These are phyloP conservation scores for Plasmodium ovale DNA, from an alignment of 169 alveolate genomes.

Conservation along the genomic window DNA sequence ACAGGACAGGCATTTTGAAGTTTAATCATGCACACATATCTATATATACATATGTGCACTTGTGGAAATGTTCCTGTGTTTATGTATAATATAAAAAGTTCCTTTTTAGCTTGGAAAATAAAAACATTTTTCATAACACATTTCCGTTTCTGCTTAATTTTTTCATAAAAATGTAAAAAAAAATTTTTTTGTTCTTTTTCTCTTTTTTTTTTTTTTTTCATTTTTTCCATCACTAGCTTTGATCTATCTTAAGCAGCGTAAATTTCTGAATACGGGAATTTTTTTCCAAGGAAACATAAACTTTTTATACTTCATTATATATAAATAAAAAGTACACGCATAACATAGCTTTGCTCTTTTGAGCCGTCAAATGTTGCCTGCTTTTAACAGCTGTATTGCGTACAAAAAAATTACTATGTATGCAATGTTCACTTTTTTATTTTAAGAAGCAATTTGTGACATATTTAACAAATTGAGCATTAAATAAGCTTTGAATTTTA, in stretches of 20 bases:
- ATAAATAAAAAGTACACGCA: too few species aligned
- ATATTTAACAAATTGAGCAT: background rate
- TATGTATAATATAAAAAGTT: too few species aligned
- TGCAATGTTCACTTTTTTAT: background rate
- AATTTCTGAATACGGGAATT: too few species aligned
- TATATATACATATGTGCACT: too few species aligned
- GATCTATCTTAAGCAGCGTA: conserved; percentile 2
- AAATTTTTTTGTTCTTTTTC: conserved; percentile 17
- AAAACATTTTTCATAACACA: background rate
- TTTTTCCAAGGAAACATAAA: too few species aligned
- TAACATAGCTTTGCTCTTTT: too few species aligned
- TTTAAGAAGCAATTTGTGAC: background rate
- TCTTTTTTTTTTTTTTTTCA: conserved; percentile 11
- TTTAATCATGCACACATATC: too few species aligned
- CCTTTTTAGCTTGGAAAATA: background rate
- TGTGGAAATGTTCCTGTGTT: too few species aligned
- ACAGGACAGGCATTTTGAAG: background rate
- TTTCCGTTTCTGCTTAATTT: conserved; percentile 46
- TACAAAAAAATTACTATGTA: background rate
- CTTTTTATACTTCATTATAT: too few species aligned
- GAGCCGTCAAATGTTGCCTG: too few species aligned
- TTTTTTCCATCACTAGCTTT: conserved; percentile 34
- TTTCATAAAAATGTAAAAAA: too few species aligned
- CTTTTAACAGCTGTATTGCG: background rate
- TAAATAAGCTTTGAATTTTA: too few species aligned